Conservation (phyloP, 2,329 filamentous ascomycete genomes). For the Fusarium liriodendri region DNA sequence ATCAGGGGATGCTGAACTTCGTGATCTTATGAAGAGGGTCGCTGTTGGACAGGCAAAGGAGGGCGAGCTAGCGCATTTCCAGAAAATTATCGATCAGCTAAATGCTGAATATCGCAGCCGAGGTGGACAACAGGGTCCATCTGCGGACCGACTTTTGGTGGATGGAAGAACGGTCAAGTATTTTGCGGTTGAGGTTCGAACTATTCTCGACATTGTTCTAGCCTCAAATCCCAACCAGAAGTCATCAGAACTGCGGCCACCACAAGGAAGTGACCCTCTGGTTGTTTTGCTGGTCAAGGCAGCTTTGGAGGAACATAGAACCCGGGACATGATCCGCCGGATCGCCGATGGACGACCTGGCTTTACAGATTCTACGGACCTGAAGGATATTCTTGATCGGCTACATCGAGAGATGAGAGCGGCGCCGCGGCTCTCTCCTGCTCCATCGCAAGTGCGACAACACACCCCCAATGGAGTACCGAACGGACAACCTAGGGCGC, state of each 20-base stretch:
- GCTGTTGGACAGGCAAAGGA: conserved; percentile 79
- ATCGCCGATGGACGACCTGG: conserved; percentile 64
- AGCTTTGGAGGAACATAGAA: conserved; percentile 64
- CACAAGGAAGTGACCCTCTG: conserved; percentile 65
- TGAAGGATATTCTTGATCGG: conserved; percentile 64
- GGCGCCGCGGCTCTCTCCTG: conserved; percentile 44
- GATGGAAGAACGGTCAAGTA: conserved; percentile 68
- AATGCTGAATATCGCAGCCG: conserved; percentile 69
- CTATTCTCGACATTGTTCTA: conserved; percentile 69
- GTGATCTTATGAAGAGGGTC: conserved; percentile 85
- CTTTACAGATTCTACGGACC: conserved; percentile 64
- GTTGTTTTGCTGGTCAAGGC: conserved; percentile 68
- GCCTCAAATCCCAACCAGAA: conserved; percentile 68
- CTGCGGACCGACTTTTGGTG: conserved; percentile 65
- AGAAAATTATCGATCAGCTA: conserved; percentile 83
- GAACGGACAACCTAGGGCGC: conserved; percentile 46
- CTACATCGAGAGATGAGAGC: conserved; percentile 58
- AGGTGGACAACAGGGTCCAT: conserved; percentile 62
- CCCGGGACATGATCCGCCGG: conserved; percentile 63
- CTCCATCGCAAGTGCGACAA: conserved; percentile 44
- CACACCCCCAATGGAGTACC: conserved; percentile 45
- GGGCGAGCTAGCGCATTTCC: conserved; percentile 79
- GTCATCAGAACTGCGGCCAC: conserved; percentile 63
- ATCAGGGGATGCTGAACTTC: conserved; percentile 76
- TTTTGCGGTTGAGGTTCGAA: conserved; percentile 68